Base-by-base conservation (phyloP, 2,329 filamentous ascomycete genomes). In the Alternaria triticina region DNA sequence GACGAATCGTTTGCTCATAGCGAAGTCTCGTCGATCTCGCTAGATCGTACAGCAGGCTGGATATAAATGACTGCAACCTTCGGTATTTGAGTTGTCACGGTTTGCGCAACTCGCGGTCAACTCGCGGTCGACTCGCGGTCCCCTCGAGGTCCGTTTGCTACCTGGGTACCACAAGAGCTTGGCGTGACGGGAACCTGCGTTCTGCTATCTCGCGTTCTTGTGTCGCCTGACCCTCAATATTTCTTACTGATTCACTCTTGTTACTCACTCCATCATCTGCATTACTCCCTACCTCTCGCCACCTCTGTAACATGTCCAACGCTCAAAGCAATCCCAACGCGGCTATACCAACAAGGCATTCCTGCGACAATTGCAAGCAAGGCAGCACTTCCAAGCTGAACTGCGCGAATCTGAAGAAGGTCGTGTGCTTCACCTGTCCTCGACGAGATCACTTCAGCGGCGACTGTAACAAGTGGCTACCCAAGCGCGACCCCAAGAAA, bases 11-110 rank as follows among this genome's bases (percentile, higher is more conserved):
- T 40, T 40, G n/a, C 36, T 40, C 36, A 3, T 11, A 40, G 1
- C 5, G 9, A 17, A 17, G 15, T 40, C 33, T 40, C 33, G 33
- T 40, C 33, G 33, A 6, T 40, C n/a, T 40, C 36, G 36, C 33
- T 17, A 17, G 0, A 11, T 17, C 3, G 36, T 40, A 3, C 36
- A 40, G 17, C 0, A 40, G 17, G 9, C 15, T 15, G 17, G 36
- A 40, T 0, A 17, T 40, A 0, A 4, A 6, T 11, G n/a, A 3
- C 36, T 2, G 17, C 15, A 1, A 17, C 36, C 2, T n/a, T 10
- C 5, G 3, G 36, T 40, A 40, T 1, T 3, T 40, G 0, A 40
- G 4, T 17, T 17, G 15, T 40, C 36, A 40, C 36, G n/a, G 8
- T 17, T 17, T 17, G 36, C 36, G 4, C 36, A 17, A 17, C 36